Percentiles rank a stretch among this genome's conserved stretches.
Conservation (phyloP, 2,329 filamentous ascomycete species). For the Diaporthe batatas region DNA sequence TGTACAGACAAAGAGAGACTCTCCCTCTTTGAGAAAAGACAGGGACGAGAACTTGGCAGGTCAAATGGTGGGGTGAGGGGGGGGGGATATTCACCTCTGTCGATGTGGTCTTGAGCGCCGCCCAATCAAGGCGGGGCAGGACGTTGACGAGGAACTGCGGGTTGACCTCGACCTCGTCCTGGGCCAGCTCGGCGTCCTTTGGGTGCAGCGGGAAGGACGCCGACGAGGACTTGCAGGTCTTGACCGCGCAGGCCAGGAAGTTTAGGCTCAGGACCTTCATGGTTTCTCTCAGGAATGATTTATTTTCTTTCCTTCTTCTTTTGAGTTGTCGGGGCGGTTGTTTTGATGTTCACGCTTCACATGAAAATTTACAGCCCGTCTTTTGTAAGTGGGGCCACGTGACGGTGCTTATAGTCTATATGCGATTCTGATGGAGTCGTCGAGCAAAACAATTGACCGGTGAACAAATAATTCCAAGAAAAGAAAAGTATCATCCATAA, state of each 20-base stretch:
- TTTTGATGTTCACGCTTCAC: conserved; percentile 19
- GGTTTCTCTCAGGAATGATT: conserved; percentile 40
- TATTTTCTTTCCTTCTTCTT: background rate
- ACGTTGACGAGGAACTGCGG: conserved; percentile 85
- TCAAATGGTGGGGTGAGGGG: too few species aligned
- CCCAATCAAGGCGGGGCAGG: conserved; percentile 89
- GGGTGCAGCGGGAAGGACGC: conserved; percentile 92
- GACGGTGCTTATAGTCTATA: conserved; percentile 12
- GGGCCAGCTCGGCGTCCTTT: conserved; percentile 89
- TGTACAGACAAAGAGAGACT: too few species aligned
- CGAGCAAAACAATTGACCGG: background rate
- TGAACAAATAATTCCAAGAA: background rate
- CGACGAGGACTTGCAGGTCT: conserved; percentile 87
- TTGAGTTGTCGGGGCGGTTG: background rate
- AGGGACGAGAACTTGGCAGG: too few species aligned
- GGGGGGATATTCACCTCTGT: conserved; percentile 72
- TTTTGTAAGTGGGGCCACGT: conserved; percentile 38
- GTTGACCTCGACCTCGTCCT: conserved; percentile 86
- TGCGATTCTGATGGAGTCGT: background rate
- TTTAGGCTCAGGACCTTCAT: conserved; percentile 99
- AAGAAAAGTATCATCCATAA: background rate
- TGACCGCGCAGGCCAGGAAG: conserved; percentile 96
- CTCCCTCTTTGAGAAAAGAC: too few species aligned
- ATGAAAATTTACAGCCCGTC: conserved; percentile 34
- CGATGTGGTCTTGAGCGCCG: conserved; percentile 79